Evolutionary conservation across 805 yeast species (phyloP).

Genomic region (Groenewaldozyma salmanticensis): DNA sequence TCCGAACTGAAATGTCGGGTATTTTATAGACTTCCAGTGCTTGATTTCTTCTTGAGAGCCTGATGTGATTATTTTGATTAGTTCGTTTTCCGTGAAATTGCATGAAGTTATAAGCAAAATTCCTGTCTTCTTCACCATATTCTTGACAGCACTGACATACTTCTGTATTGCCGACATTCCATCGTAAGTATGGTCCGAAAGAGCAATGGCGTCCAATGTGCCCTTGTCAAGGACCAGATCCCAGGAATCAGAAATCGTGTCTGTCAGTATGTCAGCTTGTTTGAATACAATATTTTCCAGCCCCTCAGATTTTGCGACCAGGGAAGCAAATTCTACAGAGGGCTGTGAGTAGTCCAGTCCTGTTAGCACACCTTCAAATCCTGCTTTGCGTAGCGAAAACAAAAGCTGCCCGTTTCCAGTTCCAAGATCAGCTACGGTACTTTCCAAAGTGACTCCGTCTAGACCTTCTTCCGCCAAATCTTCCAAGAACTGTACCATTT

Average conservation of each 20-base stretch:
- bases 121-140: slow-evolving; percentile 46
- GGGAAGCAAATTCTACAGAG: slow-evolving; percentile 66
- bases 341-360: slow-evolving; percentile 85
- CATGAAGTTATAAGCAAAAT: slow-evolving; percentile 77
- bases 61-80: slow-evolving; percentile 42
- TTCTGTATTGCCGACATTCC: slow-evolving; percentile 28
- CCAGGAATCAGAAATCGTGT: slow-evolving; percentile 35
- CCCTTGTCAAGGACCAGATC: slow-evolving; percentile 89
- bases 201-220: slow-evolving; percentile 91
- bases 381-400: slow-evolving; percentile 58
- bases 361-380: slow-evolving; percentile 43
- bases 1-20: slow-evolving; percentile 82
- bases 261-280: slow-evolving; percentile 56
- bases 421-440: slow-evolving; percentile 68
- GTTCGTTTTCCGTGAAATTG: slow-evolving; percentile 80
- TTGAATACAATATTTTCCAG: slow-evolving; percentile 38
- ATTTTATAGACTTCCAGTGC: slow-evolving; percentile 58
- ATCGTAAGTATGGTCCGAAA: slow-evolving; percentile 49
- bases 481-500: slow-evolving; percentile 63
- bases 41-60: slow-evolving; percentile 34
- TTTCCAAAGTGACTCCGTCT: slow-evolving; percentile 21
- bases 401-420: slow-evolving; percentile 94
- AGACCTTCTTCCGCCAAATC: slow-evolving; percentile 31
- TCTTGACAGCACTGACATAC: slow-evolving; percentile 52
- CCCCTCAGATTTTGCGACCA: slow-evolving; percentile 36